Base-by-base conservation (phyloP, 2,329 filamentous ascomycete genomes). In the Colletotrichum chlorophyti region DNA sequence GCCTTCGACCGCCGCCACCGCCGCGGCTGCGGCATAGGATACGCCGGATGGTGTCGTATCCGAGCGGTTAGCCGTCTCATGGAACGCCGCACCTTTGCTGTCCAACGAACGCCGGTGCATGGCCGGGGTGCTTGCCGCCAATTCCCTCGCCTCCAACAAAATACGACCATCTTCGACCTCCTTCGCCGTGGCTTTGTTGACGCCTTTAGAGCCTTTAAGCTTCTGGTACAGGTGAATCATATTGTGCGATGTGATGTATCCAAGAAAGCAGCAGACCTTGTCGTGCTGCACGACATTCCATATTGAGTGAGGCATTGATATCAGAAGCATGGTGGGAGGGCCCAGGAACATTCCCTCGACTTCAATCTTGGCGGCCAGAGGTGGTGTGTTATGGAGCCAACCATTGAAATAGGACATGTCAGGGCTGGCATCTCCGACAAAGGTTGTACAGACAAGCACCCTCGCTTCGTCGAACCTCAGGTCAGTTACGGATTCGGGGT, bases 291-390 rank as follows among this genome's bases (percentile, higher is more conserved):
- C 83, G 19, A 87, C 78, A 63, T 82, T 85, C 84, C 85, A 89
- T 12, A 89, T 78, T 5, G 80, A 78, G 55, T 83, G 78, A 4
- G 86, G 85, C 83, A 89, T 88, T 4, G 86, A 88, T 51, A 89
- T 85, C 26, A 89, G 74, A 8, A 89, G 72, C 76, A 88, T 87
- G 0, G 86, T 88, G 1, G 86, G 85, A 1, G 86, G 86, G 0
- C 86, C 86, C 15, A 88, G 74, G 62, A 89, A 89, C 83, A 89
- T 88, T 63, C 85, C 86, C 67, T 89, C 86, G 5, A 89, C 84
- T 6, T 81, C 78, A 54, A 89, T 84, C 64, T 83, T 85, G 14
- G 82, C 78, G 1, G 82, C 82, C 3, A 83, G 77, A 0, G 80
- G 72, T 1, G 85, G 83, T 1, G 80, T 80, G 63, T 83, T 82